Percentiles rank a stretch among this genome's conserved stretches.
phyloP scores from a whole-genome alignment of 192 early-diverging fungal species.

The Funneliformis geosporum region DNA sequence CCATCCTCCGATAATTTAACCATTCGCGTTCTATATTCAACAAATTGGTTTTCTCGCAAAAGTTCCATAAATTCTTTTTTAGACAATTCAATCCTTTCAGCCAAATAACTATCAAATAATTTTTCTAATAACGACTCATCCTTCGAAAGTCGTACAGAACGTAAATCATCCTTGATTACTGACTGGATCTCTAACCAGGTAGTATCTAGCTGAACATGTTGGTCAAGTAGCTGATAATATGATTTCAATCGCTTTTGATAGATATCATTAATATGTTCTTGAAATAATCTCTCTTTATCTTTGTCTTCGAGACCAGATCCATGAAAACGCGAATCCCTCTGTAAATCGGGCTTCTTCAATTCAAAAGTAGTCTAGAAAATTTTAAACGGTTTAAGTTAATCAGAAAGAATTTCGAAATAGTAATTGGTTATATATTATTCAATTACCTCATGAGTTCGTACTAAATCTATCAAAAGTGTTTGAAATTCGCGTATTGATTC shows the following conservation, averaged over 20 bases:
- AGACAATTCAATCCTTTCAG: conserved; percentile 38
- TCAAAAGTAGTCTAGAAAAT: conserved; percentile 34
- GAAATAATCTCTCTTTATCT: conserved; percentile 44
- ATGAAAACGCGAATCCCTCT: conserved; percentile 51
- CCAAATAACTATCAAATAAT: conserved; percentile 44
- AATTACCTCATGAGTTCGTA: conserved; percentile 51
- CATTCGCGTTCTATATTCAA: conserved; percentile 53
- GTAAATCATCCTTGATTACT: conserved; percentile 43
- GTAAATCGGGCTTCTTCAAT: conserved; percentile 38
- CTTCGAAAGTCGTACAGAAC: conserved; percentile 39
- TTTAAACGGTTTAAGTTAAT: background rate
- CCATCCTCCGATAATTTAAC: conserved; percentile 51
- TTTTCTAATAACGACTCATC: conserved; percentile 31
- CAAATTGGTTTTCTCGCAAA: conserved; percentile 55
- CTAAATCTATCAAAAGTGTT: conserved; percentile 52
- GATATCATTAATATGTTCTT: conserved; percentile 43
- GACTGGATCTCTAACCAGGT: conserved; percentile 44
- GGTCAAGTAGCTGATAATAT: conserved; percentile 46
- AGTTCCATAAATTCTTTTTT: conserved; percentile 42
- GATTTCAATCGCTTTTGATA: conserved; percentile 44
- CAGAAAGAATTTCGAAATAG: background rate
- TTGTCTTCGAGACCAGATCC: conserved; percentile 35
- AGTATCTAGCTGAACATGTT: conserved; percentile 45
- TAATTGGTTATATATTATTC: background rate
- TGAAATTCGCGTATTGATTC: conserved; percentile 50